Base-by-base conservation (phyloP, 176 grass and related monocot genomes). In the Oryza glaberrima region DNA sequence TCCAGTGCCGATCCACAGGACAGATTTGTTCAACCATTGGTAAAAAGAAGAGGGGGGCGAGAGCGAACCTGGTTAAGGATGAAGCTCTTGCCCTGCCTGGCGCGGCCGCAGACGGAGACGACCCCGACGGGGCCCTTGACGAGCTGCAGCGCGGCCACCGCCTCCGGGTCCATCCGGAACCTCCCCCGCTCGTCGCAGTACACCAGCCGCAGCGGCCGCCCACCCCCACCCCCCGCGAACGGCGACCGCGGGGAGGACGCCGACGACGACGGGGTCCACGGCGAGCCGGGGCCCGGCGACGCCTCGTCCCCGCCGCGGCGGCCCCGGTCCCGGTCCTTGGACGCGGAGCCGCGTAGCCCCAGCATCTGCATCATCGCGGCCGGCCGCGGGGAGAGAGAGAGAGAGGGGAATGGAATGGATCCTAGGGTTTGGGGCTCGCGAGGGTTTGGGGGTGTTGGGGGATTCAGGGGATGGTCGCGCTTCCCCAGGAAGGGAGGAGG, bases 71-170 rank as follows among this genome's bases (percentile, higher is more conserved):
- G 86, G 72, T 95, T 92, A 60, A 95, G 90, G 60, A 95, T 85
- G 81, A 90, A 95, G 83, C 93, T 95, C 93, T 95, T 95, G 64
- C 93, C 93, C 81, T 95, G 93, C 25, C 93, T 83, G 15, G 93
- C 93, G 11, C 93, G 90, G 41, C 90, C 93, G 58, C 93, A 95
- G 40, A 95, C 88, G 34, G 92, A 89, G 72, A 94, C 90, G 78
- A 94, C 89, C 26, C 90, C 90, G 22, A 94, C 83, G 38, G 92
- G 92, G 13, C 90, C 90, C 79, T 94, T 94, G 71, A 94, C 87
- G 45, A 94, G 84, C 44, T 94, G 92, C 34, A 94, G 87, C 26
- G 87, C 85, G 64, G 90, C 77, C 35, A 94, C 78, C 23, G 92
- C 92, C 89, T 94, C 92, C 13, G 92, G 90, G 81, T 94, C 92